Conservation (phyloP, 163 green algal genomes). For the Prototheca cutis region DNA sequence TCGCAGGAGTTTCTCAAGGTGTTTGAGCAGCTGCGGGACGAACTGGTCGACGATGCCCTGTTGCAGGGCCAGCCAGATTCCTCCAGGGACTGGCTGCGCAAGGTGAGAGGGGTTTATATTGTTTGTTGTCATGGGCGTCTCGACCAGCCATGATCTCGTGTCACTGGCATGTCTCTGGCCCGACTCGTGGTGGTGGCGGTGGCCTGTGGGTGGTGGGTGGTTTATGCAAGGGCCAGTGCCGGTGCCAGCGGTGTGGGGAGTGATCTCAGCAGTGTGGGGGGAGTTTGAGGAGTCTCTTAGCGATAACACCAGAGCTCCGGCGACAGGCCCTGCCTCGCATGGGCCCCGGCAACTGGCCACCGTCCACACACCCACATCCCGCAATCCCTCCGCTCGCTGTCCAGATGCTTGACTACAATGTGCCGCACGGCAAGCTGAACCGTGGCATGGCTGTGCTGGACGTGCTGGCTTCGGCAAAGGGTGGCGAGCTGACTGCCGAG, state of each 20-base stretch:
- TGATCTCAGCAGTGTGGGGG: too few relatives aligned
- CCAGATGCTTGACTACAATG: constrained; percentile 92
- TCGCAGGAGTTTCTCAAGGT: constrained; percentile 69
- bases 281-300: too few relatives aligned
- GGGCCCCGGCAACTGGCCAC: too few relatives aligned
- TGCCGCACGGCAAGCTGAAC: constrained; percentile 91
- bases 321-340: too few relatives aligned
- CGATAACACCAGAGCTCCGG: too few relatives aligned
- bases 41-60: constrained; percentile 60
- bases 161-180: not conserved
- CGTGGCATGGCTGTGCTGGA: constrained; percentile 94
- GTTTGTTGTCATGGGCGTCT: not conserved
- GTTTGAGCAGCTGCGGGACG: constrained; percentile 59
- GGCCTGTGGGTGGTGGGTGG: too few relatives aligned
- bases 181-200: too few relatives aligned
- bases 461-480: constrained; percentile 33
- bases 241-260: too few relatives aligned
- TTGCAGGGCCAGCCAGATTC: constrained; percentile 47
- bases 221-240: too few relatives aligned
- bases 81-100: constrained; percentile 51
- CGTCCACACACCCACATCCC: too few relatives aligned
- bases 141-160: not conserved
- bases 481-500: constrained; percentile 41
- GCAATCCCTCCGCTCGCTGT: not conserved
- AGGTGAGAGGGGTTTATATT: constrained; percentile 38